Conservation (phyloP, 805 yeast genomes). For the Blastobotrys muscicola region DNA sequence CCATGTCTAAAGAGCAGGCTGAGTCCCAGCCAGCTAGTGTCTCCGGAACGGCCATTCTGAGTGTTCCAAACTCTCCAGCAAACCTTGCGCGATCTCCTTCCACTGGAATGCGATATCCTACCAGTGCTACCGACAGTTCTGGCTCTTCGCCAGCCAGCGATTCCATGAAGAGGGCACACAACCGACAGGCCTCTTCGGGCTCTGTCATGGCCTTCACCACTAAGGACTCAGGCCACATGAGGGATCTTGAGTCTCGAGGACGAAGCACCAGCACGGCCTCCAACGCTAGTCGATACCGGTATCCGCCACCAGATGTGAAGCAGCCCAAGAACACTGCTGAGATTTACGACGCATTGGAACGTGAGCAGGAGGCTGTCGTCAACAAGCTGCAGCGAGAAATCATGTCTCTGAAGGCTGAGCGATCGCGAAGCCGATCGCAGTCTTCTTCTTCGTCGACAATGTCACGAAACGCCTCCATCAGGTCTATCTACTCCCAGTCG, state of each 20-base stretch:
- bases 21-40: too few species aligned
- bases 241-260: slow-evolving; percentile 1
- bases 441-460: slow-evolving; percentile 23
- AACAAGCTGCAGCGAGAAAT: slow-evolving; percentile 58
- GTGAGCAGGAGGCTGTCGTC: slow-evolving; percentile 70
- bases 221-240: background rate
- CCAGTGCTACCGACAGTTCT: too few species aligned
- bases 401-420: slow-evolving; percentile 41
- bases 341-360: slow-evolving; percentile 41
- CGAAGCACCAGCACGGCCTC: slow-evolving; percentile 6
- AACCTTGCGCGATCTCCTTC: too few species aligned
- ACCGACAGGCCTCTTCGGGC: background rate
- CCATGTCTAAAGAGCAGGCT: too few species aligned
- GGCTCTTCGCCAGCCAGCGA: too few species aligned
- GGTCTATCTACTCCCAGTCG: slow-evolving; percentile 17
- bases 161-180: background rate
- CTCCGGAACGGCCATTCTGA: too few species aligned
- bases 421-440: slow-evolving; percentile 25
- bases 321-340: slow-evolving; percentile 12
- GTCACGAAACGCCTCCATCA: slow-evolving; percentile 20
- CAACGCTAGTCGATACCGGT: background rate
- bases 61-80: too few species aligned
- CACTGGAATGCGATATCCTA: too few species aligned
- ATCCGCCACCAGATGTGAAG: too few species aligned
- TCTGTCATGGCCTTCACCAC: slow-evolving; percentile 1